phyloP scores from a whole-genome alignment of 257 asterid species.

The Gentiana macrophylla region DNA sequence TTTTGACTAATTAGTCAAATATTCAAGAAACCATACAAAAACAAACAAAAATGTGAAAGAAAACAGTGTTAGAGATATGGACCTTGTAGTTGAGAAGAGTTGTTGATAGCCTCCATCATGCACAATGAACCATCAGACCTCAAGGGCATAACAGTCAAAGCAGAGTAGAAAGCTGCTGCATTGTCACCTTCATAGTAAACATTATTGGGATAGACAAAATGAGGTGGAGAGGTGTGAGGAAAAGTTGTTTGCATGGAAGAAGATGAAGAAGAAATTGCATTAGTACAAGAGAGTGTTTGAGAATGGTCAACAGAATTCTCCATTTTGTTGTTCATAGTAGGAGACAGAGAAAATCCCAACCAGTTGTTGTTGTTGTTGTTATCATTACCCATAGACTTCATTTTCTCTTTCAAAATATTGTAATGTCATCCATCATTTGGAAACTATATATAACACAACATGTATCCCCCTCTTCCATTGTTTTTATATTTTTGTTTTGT shows the following conservation, averaged over 20 bases:
- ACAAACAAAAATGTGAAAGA: neutral
- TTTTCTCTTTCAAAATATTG: conserved; percentile 12
- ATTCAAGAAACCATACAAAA: conserved; percentile 1
- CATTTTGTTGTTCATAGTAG: conserved; percentile 43
- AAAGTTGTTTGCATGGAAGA: conserved; percentile 16
- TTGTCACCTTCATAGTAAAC: conserved; percentile 48
- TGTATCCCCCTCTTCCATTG: conserved; percentile 15
- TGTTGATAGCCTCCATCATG: conserved; percentile 71
- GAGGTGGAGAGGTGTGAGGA: conserved; percentile 17
- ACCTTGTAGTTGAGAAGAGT: conserved; percentile 77
- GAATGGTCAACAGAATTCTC: conserved; percentile 32
- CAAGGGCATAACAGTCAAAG: conserved; percentile 72
- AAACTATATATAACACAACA: conserved; percentile 29
- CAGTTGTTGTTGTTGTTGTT: conserved; percentile 35
- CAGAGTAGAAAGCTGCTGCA: conserved; percentile 38
- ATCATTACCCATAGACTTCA: conserved; percentile 46
- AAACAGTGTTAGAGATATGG: conserved; percentile 10
- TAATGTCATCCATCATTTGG: conserved; percentile 56
- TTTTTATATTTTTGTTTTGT: conserved; percentile 41
- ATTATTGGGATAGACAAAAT: conserved; percentile 41
- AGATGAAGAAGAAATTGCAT: conserved; percentile 16
- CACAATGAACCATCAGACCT: conserved; percentile 91
- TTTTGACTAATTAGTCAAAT: conserved; percentile 7
- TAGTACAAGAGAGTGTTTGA: conserved; percentile 27
- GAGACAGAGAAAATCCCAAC: conserved; percentile 85